phyloP scores from a whole-genome alignment of 495 filamentous ascomycete genomes.

The Penicillium simplicissimum region DNA sequence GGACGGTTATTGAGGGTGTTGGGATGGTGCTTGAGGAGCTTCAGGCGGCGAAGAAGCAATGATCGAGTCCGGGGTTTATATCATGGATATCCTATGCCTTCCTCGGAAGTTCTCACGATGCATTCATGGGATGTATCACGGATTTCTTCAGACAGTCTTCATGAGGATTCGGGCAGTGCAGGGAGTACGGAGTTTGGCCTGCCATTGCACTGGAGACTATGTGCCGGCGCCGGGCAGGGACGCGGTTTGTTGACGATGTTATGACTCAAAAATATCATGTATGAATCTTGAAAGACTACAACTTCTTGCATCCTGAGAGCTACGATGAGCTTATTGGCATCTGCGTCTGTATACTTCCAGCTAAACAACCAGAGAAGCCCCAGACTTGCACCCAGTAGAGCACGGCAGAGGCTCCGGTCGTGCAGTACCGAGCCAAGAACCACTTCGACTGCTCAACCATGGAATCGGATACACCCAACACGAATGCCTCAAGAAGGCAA shows the following conservation, averaged over 20 bases:
- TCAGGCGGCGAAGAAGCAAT: constrained; percentile 30
- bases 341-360: background rate
- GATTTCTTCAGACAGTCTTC: background rate
- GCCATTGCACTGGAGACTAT: background rate
- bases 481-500: too few species aligned
- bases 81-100: background rate
- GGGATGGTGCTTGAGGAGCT: constrained; percentile 55
- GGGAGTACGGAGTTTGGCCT: background rate
- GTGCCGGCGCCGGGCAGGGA: background rate
- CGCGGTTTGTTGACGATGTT: constrained; percentile 27
- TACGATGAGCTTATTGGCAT: background rate
- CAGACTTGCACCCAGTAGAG: too few species aligned
- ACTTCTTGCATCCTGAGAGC: background rate
- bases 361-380: too few species aligned
- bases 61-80: background rate
- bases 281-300: constrained; percentile 19
- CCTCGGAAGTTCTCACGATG: background rate
- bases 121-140: background rate
- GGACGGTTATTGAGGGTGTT: constrained; percentile 67
- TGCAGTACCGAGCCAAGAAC: background rate
- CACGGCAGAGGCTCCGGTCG: background rate
- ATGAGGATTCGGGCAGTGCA: background rate
- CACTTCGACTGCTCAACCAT: background rate
- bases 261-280: constrained; percentile 29
- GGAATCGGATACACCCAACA: background rate